These are phyloP conservation scores for Debaryomyces sp. DNA, from an alignment of 1,139 yeast genomes.

Conservation along the genomic window DNA sequence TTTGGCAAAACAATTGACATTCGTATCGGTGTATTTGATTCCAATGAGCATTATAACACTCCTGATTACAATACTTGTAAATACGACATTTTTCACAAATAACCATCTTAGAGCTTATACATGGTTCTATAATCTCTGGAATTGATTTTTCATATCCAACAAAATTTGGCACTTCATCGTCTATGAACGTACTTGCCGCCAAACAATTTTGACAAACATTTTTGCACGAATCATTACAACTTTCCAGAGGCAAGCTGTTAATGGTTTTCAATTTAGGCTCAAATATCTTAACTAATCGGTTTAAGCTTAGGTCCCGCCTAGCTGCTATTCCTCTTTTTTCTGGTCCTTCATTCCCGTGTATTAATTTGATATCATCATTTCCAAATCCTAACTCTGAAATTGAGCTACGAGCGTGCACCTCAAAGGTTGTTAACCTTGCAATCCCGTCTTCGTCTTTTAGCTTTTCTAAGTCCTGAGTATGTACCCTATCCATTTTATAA, in stretches of 20 bases:
- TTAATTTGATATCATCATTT: slow-evolving; percentile 9
- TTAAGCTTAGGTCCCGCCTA: background rate
- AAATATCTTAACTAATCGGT: background rate
- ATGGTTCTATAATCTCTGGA: background rate
- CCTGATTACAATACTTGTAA: slow-evolving; percentile 14
- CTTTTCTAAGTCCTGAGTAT: background rate
- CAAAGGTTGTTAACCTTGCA: background rate
- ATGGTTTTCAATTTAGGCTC: slow-evolving; percentile 7
- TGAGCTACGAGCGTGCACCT: background rate
- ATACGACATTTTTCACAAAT: slow-evolving; percentile 13
- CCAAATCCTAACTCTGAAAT: background rate
- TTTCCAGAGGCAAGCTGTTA: slow-evolving; percentile 6
- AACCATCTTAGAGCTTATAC: background rate
- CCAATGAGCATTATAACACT: slow-evolving; percentile 14
- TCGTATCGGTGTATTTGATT: slow-evolving; percentile 14
- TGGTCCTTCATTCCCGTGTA: slow-evolving; percentile 13
- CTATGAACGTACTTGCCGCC: background rate
- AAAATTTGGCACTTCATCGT: background rate
- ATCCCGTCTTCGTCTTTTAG: background rate
- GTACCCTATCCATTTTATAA: background rate
- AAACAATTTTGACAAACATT: slow-evolving; percentile 13
- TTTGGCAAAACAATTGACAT: slow-evolving; percentile 10
- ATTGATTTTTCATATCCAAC: background rate
- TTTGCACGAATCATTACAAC: slow-evolving; percentile 7
- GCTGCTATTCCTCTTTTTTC: slow-evolving; percentile 14